Percentiles rank a stretch among this genome's conserved stretches.
These are phyloP conservation scores for Alternaria atra DNA, from an alignment of 2,329 filamentous ascomycete genomes.

Conservation along the genomic window DNA sequence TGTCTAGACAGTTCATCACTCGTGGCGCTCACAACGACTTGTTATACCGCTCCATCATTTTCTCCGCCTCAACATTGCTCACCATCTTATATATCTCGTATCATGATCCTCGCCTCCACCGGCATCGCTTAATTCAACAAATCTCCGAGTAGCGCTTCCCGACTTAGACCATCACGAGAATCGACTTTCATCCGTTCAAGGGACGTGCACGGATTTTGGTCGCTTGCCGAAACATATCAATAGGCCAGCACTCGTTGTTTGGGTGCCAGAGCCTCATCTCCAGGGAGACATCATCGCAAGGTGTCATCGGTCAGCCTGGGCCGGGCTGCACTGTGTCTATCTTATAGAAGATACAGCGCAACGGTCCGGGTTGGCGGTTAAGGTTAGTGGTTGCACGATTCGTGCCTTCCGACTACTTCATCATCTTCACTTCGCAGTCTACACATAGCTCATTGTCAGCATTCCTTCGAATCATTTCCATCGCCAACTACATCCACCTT, in stretches of 20 bases:
- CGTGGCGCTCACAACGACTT: slow-evolving; percentile 27
- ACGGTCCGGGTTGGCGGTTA: slow-evolving; percentile 43
- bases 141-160: slow-evolving; percentile 41
- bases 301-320: slow-evolving; percentile 42
- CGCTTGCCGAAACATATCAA: slow-evolving; percentile 41
- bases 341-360: slow-evolving; percentile 44
- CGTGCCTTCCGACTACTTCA: neutral
- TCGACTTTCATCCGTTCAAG: slow-evolving; percentile 42
- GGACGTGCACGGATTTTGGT: slow-evolving; percentile 35
- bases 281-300: slow-evolving; percentile 29
- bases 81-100: slow-evolving; percentile 25
- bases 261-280: slow-evolving; percentile 40
- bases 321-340: slow-evolving; percentile 46
- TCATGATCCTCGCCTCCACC: slow-evolving; percentile 29
- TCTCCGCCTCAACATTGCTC: slow-evolving; percentile 8
- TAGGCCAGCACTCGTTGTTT: slow-evolving; percentile 41
- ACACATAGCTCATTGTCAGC: neutral
- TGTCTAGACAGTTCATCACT: slow-evolving; percentile 32
- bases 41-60: slow-evolving; percentile 34
- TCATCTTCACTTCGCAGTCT: neutral
- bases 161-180: slow-evolving; percentile 42
- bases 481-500: neutral
- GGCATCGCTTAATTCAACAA: slow-evolving; percentile 41
- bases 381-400: slow-evolving; percentile 33
- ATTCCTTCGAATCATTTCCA: neutral